Evolutionary conservation across 208 protist genomes (phyloP).

Genomic region (Leishmania gerbilli): DNA sequence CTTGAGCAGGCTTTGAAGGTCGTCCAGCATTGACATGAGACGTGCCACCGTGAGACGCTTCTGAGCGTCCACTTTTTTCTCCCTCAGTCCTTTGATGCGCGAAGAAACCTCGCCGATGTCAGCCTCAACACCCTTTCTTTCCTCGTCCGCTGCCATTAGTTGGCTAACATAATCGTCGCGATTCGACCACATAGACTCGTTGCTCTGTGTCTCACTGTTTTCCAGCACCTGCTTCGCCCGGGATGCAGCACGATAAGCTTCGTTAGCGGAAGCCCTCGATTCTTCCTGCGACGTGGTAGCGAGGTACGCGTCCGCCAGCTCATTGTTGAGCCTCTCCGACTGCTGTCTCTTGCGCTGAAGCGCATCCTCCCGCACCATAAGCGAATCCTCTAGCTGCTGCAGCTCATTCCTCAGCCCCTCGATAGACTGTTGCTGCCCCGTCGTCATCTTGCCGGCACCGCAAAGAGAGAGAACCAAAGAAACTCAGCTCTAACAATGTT

Average conservation of each 20-base stretch:
- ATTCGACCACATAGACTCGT: slow-evolving; percentile 19
- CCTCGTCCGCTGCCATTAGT: slow-evolving; percentile 53
- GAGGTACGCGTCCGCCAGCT: slow-evolving; percentile 9
- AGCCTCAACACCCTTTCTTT: slow-evolving; percentile 41
- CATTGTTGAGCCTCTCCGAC: slow-evolving; percentile 17
- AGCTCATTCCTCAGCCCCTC: slow-evolving; percentile 45
- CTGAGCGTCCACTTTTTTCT: slow-evolving; percentile 44
- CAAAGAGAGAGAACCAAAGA: neutral
- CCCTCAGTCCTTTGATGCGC: slow-evolving; percentile 47
- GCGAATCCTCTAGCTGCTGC: slow-evolving; percentile 43
- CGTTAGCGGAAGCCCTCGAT: slow-evolving; percentile 6
- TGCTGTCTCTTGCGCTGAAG: slow-evolving; percentile 21
- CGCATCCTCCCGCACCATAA: slow-evolving; percentile 28
- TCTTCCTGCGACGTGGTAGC: slow-evolving; percentile 12
- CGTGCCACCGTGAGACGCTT: slow-evolving; percentile 66
- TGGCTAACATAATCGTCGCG: slow-evolving; percentile 67
- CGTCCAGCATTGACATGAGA: slow-evolving; percentile 79
- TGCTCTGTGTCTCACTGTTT: slow-evolving; percentile 24
- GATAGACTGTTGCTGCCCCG: slow-evolving; percentile 25
- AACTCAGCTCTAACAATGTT: neutral
- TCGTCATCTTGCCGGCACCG: neutral
- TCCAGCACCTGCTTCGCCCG: slow-evolving; percentile 48
- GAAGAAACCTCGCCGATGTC: slow-evolving; percentile 45
- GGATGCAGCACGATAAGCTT: slow-evolving; percentile 21
- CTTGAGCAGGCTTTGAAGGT: slow-evolving; percentile 62